A percentile compares a stretch with the other conserved stretches of the same genome.
phyloP scores from a whole-genome alignment of 352 stramenopile species.

The Globisporangium nunn region DNA sequence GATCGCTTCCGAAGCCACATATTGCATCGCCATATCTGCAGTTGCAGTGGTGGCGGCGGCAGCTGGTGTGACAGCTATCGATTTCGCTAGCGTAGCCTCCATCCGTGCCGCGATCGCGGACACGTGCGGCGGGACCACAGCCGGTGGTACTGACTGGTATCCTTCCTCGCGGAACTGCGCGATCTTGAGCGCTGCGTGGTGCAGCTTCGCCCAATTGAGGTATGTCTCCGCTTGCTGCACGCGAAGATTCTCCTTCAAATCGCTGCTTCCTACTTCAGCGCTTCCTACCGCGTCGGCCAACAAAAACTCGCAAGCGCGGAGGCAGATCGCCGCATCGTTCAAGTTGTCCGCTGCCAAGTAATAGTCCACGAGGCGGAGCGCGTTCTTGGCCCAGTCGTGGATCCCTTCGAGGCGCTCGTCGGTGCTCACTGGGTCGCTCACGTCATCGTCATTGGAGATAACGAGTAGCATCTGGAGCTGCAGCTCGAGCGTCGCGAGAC shows the following conservation, averaged over 20 bases:
- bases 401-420: slow-evolving; percentile 16
- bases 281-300: not conserved
- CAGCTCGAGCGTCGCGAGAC: slow-evolving; percentile 53
- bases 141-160: slow-evolving; percentile 5
- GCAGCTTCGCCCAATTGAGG: slow-evolving; percentile 43
- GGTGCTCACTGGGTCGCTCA: not conserved
- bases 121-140: not conserved
- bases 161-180: slow-evolving; percentile 24
- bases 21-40: slow-evolving; percentile 19
- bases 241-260: slow-evolving; percentile 20
- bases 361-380: slow-evolving; percentile 47
- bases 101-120: slow-evolving; percentile 14
- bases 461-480: slow-evolving; percentile 26
- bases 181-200: slow-evolving; percentile 37
- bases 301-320: slow-evolving; percentile 40
- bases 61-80: too few relatives aligned
- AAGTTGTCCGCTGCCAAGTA: slow-evolving; percentile 42
- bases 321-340: slow-evolving; percentile 37
- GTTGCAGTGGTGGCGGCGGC: not conserved
- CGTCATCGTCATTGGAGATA: not conserved
- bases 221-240: slow-evolving; percentile 30
- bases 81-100: slow-evolving; percentile 16
- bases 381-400: slow-evolving; percentile 54
- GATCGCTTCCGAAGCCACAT: slow-evolving; percentile 17
- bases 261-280: not conserved